A percentile compares a stretch with the other conserved stretches of the same genome.
Evolutionary conservation across 176 grass and related monocot genomes (phyloP).

Genomic region (Hsuehochloa calcarea): DNA sequence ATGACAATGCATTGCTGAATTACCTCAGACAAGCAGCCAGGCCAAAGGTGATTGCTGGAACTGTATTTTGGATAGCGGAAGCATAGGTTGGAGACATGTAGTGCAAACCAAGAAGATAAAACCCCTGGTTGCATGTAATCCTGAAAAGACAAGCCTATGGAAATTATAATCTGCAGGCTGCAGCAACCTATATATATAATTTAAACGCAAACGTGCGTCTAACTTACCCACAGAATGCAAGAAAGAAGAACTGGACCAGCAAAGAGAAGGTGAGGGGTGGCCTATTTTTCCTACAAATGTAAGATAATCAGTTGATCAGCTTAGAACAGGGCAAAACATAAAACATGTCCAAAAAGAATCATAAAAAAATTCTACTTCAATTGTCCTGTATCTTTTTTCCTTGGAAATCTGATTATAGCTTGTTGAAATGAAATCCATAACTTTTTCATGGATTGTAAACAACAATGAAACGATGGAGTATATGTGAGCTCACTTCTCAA

Average conservation of each 20-base stretch:
- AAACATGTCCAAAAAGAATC: too few species aligned
- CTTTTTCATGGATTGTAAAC: too few species aligned
- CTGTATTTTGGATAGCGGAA: slow-evolving; percentile 67
- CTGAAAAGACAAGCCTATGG: slow-evolving; percentile 18
- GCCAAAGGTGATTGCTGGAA: slow-evolving; percentile 62
- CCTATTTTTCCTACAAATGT: slow-evolving; percentile 45
- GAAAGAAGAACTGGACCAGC: slow-evolving; percentile 60
- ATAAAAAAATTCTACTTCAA: too few species aligned
- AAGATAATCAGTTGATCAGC: neutral
- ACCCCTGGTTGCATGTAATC: slow-evolving; percentile 72
- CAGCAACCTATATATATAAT: neutral
- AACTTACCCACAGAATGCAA: slow-evolving; percentile 60
- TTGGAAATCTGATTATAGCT: too few species aligned
- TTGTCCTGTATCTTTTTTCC: too few species aligned
- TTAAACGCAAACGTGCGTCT: neutral
- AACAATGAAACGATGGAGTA: neutral
- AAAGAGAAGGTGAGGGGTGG: slow-evolving; percentile 66
- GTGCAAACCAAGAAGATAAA: slow-evolving; percentile 59
- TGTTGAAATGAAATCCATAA: too few species aligned
- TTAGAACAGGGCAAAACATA: neutral
- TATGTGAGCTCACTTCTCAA: slow-evolving; percentile 53
- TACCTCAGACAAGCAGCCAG: slow-evolving; percentile 58
- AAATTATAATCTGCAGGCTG: neutral
- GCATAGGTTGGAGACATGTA: slow-evolving; percentile 78
- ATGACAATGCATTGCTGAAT: neutral